These are phyloP conservation scores for Liriodendron chinense DNA, from an alignment of 164 flowering plant genomes.

Conservation along the genomic window DNA sequence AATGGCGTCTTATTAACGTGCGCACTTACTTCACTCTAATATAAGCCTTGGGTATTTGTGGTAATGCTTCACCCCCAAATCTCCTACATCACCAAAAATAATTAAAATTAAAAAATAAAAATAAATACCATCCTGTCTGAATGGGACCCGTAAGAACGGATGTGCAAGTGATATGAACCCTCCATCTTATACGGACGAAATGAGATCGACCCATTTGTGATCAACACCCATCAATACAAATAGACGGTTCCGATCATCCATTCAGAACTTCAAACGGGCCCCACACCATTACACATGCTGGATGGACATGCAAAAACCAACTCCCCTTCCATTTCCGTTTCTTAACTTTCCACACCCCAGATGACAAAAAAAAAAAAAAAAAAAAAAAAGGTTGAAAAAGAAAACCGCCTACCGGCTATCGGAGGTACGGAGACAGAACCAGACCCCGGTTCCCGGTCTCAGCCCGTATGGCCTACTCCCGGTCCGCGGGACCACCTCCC, in stretches of 20 bases:
- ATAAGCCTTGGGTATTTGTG: slow-evolving; percentile 36
- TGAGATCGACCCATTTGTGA: not conserved
- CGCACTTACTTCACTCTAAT: slow-evolving; percentile 42
- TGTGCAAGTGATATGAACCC: not conserved
- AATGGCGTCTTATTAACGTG: slow-evolving; percentile 1
- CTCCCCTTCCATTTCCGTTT: not conserved
- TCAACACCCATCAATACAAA: not conserved
- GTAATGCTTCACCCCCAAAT: slow-evolving; percentile 23
- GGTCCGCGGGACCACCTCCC: not conserved
- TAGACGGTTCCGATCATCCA: not conserved
- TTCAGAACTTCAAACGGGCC: not conserved
- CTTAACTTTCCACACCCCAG: not conserved
- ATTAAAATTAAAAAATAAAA: not conserved
- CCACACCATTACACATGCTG: not conserved
- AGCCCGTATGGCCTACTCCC: slow-evolving; percentile 4
- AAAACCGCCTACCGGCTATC: slow-evolving; percentile 17
- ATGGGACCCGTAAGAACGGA: not conserved
- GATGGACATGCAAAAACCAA: not conserved
- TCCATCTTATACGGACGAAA: not conserved
- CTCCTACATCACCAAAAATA: slow-evolving; percentile 2
- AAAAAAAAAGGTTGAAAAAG: no score
- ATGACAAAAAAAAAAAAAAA: no score
- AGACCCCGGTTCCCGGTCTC: slow-evolving; percentile 26
- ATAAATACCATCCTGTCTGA: not conserved
- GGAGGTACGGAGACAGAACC: slow-evolving; percentile 28